phyloP scores from a whole-genome alignment of 139 green algal genomes.

The Zygnema circumcarinatum region DNA sequence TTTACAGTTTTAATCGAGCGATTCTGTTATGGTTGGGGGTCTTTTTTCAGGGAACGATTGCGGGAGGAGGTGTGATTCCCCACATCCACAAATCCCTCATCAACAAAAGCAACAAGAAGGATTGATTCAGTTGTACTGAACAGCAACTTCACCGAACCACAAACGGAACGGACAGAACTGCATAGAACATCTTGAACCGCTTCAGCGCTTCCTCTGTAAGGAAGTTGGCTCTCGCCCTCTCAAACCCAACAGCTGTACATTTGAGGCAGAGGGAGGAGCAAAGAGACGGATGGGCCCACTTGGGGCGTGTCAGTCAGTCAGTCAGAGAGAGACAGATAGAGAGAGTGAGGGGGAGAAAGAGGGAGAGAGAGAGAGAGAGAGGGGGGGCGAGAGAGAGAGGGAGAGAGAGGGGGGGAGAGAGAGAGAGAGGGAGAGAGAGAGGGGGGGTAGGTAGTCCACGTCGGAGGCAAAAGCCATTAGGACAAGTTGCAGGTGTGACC shows the following conservation, averaged over 20 bases:
- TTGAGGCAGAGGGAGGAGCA: neutral
- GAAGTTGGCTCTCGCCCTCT: too few species aligned
- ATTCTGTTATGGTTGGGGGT: neutral
- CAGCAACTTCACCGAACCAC: too few species aligned
- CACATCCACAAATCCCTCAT: constrained; percentile 96
- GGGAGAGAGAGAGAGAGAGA: neutral
- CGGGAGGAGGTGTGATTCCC: constrained; percentile 97
- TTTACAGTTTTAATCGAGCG: neutral
- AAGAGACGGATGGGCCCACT: neutral
- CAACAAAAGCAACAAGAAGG: constrained; percentile 65
- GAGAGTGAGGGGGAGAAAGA: neutral
- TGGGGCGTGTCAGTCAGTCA: neutral
- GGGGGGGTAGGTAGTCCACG: neutral
- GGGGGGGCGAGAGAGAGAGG: neutral
- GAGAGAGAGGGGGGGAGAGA: neutral
- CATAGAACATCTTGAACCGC: too few species aligned
- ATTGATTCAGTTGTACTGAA: too few species aligned
- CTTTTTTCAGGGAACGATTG: constrained; percentile 85
- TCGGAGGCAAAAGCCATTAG: neutral
- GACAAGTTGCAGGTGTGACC: neutral
- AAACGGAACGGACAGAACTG: too few species aligned
- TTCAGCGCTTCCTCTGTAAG: too few species aligned
- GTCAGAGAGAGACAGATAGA: neutral
- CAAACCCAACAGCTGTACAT: too few species aligned
- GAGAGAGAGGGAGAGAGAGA: neutral